A percentile compares a stretch with the other conserved stretches of the same genome.
Conservation (phyloP, 306 rosid genomes). For the Castanopsis chinensis region DNA sequence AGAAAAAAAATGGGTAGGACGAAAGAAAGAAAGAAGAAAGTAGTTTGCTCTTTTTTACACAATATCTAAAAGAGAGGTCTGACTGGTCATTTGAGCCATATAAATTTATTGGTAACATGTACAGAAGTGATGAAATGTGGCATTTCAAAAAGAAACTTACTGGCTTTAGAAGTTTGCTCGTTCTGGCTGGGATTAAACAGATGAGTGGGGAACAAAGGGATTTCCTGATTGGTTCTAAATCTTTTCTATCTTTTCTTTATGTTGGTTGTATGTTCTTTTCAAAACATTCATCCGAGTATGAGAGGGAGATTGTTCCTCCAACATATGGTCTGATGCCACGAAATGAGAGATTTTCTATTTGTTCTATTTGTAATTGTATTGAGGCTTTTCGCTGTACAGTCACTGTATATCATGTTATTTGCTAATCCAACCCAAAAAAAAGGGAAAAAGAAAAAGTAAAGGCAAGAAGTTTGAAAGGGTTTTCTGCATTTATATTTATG, state of each 20-base stretch:
- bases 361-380: background rate
- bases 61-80: background rate
- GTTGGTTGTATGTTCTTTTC: background rate
- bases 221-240: background rate
- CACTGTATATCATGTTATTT: background rate
- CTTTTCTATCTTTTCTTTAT: background rate
- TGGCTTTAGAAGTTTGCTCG: background rate
- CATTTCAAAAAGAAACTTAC: background rate
- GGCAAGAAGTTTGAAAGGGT: background rate
- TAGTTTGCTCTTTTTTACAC: background rate
- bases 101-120: background rate
- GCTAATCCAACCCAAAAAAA: background rate
- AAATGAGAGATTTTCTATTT: background rate
- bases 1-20: background rate
- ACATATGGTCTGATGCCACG: background rate
- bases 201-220: background rate
- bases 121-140: background rate
- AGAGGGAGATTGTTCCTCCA: background rate
- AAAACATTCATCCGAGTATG: background rate
- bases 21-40: background rate
- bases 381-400: background rate
- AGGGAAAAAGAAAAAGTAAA: background rate
- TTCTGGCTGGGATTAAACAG: background rate
- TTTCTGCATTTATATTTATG: background rate
- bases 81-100: background rate